Percentiles rank a stretch among this genome's conserved stretches.
Evolutionary conservation across 306 rosid species (phyloP).

Genomic region (Fagus sylvatica): DNA sequence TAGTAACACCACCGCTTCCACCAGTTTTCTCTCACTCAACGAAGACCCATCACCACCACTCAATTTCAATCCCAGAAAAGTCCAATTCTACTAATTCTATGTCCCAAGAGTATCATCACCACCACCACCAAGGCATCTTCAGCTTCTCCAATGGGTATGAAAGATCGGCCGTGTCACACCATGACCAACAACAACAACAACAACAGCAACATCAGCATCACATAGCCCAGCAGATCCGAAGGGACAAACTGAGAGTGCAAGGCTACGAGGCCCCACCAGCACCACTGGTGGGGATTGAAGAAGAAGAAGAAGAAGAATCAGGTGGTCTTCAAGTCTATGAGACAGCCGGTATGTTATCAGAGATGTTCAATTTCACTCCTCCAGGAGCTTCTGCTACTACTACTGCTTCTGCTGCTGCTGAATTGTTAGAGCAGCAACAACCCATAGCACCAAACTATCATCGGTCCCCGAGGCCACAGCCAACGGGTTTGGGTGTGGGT

Average conservation of each 20-base stretch:
- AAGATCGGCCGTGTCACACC: conserved; percentile 46
- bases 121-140: conserved; percentile 48
- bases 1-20: conserved; percentile 41
- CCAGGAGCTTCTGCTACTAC: conserved; percentile 31
- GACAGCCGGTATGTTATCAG: conserved; percentile 80
- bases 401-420: conserved; percentile 14
- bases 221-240: conserved; percentile 85
- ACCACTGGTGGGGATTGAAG: conserved; percentile 65
- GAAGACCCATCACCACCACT: conserved; percentile 25
- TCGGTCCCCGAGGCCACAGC: conserved; percentile 39
- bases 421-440: conserved; percentile 47
- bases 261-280: conserved; percentile 51
- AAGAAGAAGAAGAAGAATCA: conserved; percentile 61
- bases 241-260: conserved; percentile 73
- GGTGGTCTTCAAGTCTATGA: conserved; percentile 66
- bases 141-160: conserved; percentile 80
- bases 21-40: conserved; percentile 25
- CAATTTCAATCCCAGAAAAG: conserved; percentile 29
- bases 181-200: conserved; percentile 39
- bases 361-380: conserved; percentile 79
- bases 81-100: conserved; percentile 53
- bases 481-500: conserved; percentile 20
- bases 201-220: conserved; percentile 13
- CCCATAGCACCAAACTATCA: conserved; percentile 30
- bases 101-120: conserved; percentile 86